Evolutionary conservation across 192 early-diverging fungal genomes (phyloP).

Genomic region (Mortierella alpina): DNA sequence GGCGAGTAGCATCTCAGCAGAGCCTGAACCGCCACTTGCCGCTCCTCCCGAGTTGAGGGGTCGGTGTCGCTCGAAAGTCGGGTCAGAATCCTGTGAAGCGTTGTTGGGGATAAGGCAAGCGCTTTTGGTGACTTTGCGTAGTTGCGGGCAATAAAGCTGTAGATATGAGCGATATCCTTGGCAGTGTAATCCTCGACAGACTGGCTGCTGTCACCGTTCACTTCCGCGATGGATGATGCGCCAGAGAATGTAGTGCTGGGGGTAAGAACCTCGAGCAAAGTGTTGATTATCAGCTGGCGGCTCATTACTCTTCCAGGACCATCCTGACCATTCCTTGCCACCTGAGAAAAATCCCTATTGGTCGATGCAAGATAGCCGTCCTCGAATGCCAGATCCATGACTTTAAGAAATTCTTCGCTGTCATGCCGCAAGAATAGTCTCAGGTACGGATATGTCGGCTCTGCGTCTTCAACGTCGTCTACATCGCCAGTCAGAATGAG

Average conservation of each 20-base stretch:
- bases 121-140: constrained; percentile 67
- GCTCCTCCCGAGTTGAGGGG: constrained; percentile 59
- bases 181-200: constrained; percentile 41
- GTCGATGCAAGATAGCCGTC: constrained; percentile 63
- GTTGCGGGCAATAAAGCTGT: constrained; percentile 67
- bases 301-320: constrained; percentile 64
- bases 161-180: constrained; percentile 56
- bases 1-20: constrained; percentile 66
- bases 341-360: constrained; percentile 35
- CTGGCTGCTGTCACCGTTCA: constrained; percentile 9
- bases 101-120: constrained; percentile 63
- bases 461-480: constrained; percentile 59
- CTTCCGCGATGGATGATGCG: constrained; percentile 18
- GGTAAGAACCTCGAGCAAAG: constrained; percentile 65
- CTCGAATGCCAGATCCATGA: constrained; percentile 67
- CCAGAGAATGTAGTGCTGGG: constrained; percentile 47
- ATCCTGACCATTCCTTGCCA: constrained; percentile 61
- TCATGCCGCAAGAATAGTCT: constrained; percentile 62
- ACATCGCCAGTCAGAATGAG: constrained; percentile 63
- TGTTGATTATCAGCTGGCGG: constrained; percentile 70
- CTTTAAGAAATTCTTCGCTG: constrained; percentile 62
- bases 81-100: constrained; percentile 62
- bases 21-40: constrained; percentile 65
- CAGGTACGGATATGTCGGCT: constrained; percentile 73
- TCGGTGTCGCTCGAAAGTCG: constrained; percentile 59